Conservation (phyloP, 441 rosid genomes). For the Gossypium aridum region DNA sequence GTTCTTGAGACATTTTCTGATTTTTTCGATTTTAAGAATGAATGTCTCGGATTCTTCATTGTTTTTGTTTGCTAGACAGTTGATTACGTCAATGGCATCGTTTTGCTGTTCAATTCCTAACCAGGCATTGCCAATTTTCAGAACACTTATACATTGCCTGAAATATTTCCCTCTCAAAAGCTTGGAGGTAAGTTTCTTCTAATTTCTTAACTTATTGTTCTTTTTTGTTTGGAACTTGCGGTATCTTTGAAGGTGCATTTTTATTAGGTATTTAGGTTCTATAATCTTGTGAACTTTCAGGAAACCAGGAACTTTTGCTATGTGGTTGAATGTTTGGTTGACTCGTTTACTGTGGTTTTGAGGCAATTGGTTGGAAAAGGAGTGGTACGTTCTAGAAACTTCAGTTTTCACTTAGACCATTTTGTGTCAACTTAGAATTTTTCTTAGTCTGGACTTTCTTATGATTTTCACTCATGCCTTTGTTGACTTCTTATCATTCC, state of each 20-base stretch:
- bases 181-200: slow-evolving; percentile 40
- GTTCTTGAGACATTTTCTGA: slow-evolving; percentile 69
- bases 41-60: slow-evolving; percentile 40
- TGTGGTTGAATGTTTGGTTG: slow-evolving; percentile 48
- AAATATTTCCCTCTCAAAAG: slow-evolving; percentile 42
- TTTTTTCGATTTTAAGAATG: slow-evolving; percentile 43
- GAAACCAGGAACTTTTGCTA: slow-evolving; percentile 39
- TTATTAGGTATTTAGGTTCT: slow-evolving; percentile 10
- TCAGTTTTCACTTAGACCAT: background rate
- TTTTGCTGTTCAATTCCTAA: slow-evolving; percentile 63
- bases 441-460: background rate
- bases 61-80: slow-evolving; percentile 47
- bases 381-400: slow-evolving; percentile 42
- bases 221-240: slow-evolving; percentile 4
- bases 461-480: slow-evolving; percentile 1
- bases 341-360: slow-evolving; percentile 56
- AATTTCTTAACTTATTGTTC: background rate
- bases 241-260: slow-evolving; percentile 10
- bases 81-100: slow-evolving; percentile 68
- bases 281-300: slow-evolving; percentile 41
- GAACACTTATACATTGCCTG: slow-evolving; percentile 52
- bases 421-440: background rate
- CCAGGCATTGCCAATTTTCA: slow-evolving; percentile 56
- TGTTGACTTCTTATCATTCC: background rate
- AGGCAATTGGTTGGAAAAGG: slow-evolving; percentile 43